phyloP scores from a whole-genome alignment of 805 yeast species.

The Spathaspora gorwiae region DNA sequence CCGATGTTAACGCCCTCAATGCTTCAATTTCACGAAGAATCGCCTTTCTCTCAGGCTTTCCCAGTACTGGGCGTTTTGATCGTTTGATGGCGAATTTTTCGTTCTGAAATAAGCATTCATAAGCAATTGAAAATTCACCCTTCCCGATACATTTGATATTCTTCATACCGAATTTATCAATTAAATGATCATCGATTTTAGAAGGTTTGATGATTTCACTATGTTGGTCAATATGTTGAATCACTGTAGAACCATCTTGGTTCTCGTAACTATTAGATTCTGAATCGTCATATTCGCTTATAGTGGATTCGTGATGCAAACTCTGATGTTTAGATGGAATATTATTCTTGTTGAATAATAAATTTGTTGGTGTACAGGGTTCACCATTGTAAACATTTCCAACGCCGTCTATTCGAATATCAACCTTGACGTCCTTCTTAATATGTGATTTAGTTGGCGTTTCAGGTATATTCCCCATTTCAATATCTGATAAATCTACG shows the following conservation, averaged over 20 bases:
- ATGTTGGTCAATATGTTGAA: background rate
- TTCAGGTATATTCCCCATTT: slow-evolving; percentile 4
- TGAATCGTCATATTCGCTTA: slow-evolving; percentile 1
- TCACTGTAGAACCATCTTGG: background rate
- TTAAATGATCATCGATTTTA: slow-evolving; percentile 40
- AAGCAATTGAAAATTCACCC: slow-evolving; percentile 90
- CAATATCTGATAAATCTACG: slow-evolving; percentile 3
- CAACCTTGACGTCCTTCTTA: background rate
- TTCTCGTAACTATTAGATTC: background rate
- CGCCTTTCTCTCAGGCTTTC: slow-evolving; percentile 51
- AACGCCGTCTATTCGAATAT: background rate
- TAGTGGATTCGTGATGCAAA: slow-evolving; percentile 1
- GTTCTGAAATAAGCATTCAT: slow-evolving; percentile 65
- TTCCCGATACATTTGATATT: slow-evolving; percentile 69
- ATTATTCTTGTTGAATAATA: slow-evolving; percentile 3
- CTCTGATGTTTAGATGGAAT: background rate
- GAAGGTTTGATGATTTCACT: background rate
- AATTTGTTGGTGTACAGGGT: slow-evolving; percentile 9
- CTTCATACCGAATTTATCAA: slow-evolving; percentile 44
- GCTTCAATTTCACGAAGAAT: slow-evolving; percentile 75
- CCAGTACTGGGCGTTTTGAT: slow-evolving; percentile 58
- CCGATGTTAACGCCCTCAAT: slow-evolving; percentile 40
- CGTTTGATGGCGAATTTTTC: slow-evolving; percentile 84
- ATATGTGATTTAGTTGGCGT: slow-evolving; percentile 6
- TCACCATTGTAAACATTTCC: background rate